phyloP scores from a whole-genome alignment of 2,329 filamentous ascomycete genomes.

The Chrysosporium keratinophilum region DNA sequence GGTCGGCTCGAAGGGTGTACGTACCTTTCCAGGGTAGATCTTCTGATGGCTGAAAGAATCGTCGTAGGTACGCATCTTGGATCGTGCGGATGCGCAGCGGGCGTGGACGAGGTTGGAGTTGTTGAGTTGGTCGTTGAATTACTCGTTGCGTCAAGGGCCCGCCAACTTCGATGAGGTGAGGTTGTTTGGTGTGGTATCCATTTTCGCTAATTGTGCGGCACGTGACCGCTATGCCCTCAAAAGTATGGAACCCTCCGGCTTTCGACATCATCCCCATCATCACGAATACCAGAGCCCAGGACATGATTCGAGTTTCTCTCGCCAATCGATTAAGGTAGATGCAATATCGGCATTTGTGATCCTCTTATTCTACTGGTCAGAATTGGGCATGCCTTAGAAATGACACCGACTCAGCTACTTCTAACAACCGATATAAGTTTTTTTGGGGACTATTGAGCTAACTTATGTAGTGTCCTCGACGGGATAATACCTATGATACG shows the following conservation, averaged over 20 bases:
- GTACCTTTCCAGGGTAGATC: constrained; percentile 72
- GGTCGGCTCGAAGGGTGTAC: constrained; percentile 22
- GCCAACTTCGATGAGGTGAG: constrained; percentile 26
- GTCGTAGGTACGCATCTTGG: constrained; percentile 66
- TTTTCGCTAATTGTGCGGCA: constrained; percentile 36
- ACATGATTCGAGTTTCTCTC: not conserved
- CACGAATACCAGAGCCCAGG: not conserved
- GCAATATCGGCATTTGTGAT: too few species aligned
- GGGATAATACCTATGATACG: too few species aligned
- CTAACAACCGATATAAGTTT: too few species aligned
- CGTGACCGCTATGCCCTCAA: constrained; percentile 30
- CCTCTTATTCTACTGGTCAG: too few species aligned
- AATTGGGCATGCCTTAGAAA: too few species aligned
- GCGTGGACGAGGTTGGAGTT: constrained; percentile 28
- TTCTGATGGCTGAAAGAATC: constrained; percentile 67
- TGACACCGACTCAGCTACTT: too few species aligned
- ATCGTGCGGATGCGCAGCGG: constrained; percentile 34
- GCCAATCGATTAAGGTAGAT: too few species aligned
- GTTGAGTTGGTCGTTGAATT: constrained; percentile 33
- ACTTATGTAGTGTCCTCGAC: too few species aligned
- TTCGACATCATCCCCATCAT: not conserved
- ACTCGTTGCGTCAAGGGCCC: constrained; percentile 23
- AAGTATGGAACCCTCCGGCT: not conserved
- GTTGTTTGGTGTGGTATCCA: constrained; percentile 26
- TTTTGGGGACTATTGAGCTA: too few species aligned